Evolutionary conservation across 2,329 filamentous ascomycete species (phyloP).

Genomic region (Teratosphaeria viscida): DNA sequence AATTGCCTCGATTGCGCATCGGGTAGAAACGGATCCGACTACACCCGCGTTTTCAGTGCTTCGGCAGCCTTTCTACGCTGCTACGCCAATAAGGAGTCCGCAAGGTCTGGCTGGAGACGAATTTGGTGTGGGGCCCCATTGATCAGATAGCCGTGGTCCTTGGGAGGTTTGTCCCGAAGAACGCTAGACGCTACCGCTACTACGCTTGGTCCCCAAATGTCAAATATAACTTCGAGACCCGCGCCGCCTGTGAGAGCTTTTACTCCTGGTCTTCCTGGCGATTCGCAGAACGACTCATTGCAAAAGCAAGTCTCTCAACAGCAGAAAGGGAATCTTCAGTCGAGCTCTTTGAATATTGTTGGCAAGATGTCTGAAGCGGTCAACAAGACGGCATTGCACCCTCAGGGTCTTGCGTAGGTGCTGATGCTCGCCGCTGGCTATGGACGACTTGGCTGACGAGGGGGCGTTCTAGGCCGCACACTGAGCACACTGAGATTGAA

Average conservation of each 20-base stretch:
- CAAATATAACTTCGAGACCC: slow-evolving; percentile 8
- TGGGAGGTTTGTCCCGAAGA: background rate
- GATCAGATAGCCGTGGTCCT: background rate
- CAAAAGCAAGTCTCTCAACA: slow-evolving; percentile 49
- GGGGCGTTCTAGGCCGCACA: slow-evolving; percentile 47
- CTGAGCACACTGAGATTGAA: slow-evolving; percentile 92
- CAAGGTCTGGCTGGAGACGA: background rate
- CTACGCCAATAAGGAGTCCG: background rate
- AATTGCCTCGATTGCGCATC: background rate
- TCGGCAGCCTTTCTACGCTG: background rate
- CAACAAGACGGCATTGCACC: slow-evolving; percentile 90
- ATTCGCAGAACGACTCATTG: slow-evolving; percentile 43
- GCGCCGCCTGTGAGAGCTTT: slow-evolving; percentile 12
- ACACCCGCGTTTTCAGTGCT: background rate
- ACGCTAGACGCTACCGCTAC: background rate
- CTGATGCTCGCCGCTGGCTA: background rate
- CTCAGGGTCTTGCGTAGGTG: slow-evolving; percentile 77
- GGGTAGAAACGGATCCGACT: background rate
- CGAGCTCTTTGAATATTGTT: slow-evolving; percentile 39
- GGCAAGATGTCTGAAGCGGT: slow-evolving; percentile 43
- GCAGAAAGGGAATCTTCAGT: slow-evolving; percentile 49
- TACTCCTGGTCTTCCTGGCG: slow-evolving; percentile 26
- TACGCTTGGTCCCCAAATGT: background rate
- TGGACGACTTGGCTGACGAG: slow-evolving; percentile 9
- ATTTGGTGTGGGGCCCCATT: background rate